Percentiles rank a stretch among this genome's conserved stretches.
Conservation (phyloP, 1,139 yeast genomes). For the Pichia sp. region DNA sequence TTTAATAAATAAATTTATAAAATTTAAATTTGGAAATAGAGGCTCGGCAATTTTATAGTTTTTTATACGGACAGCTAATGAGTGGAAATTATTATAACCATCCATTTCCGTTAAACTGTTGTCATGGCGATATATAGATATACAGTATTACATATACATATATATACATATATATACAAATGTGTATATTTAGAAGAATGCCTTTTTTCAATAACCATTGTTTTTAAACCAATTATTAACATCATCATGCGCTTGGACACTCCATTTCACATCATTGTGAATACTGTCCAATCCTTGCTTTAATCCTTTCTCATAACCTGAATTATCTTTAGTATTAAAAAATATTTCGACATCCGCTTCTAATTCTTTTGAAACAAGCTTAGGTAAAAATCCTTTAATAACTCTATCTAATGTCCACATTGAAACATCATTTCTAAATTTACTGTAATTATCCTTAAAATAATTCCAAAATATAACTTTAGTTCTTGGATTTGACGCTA, state of each 20-base stretch:
- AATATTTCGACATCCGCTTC: constrained; percentile 42
- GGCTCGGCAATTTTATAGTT: too few species aligned
- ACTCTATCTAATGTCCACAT: constrained; percentile 49
- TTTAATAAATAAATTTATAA: too few species aligned
- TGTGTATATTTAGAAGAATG: too few species aligned
- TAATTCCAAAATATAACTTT: constrained; percentile 51
- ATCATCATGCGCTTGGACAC: constrained; percentile 21
- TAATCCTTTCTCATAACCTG: constrained; percentile 56
- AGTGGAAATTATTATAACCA: too few species aligned
- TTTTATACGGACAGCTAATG: too few species aligned
- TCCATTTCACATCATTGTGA: constrained; percentile 45
- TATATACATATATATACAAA: too few species aligned
- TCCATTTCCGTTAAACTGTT: too few species aligned
- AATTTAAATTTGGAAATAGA: too few species aligned
- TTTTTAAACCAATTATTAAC: constrained; percentile 21
- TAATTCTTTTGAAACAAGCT: constrained; percentile 30
- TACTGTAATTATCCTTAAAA: constrained; percentile 42
- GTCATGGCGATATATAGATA: too few species aligned
- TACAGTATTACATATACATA: too few species aligned
- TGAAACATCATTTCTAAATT: constrained; percentile 23
- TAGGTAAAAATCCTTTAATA: constrained; percentile 41
- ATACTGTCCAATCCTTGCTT: constrained; percentile 51
- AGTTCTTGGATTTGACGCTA: constrained; percentile 46
- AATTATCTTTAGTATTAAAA: constrained; percentile 49
- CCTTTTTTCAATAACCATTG: constrained; percentile 20